These are phyloP conservation scores for Streptanthus diversifolius DNA, from an alignment of 345 rosid genomes.

Conservation along the genomic window DNA sequence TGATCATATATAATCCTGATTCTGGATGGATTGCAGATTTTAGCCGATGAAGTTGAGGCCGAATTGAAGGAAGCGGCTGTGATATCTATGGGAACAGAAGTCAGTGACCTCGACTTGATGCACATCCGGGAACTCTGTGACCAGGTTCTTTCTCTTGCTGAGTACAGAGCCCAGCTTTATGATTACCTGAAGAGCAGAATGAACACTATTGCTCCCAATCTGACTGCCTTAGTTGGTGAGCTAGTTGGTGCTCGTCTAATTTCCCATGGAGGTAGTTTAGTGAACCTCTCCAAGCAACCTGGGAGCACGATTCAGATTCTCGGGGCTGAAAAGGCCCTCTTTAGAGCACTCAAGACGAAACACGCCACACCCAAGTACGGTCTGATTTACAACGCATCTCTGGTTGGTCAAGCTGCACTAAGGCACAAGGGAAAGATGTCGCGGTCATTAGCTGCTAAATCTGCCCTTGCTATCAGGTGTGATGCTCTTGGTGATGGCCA, in stretches of 20 bases:
- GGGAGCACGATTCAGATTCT: constrained; percentile 79
- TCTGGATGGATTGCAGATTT: constrained; percentile 33
- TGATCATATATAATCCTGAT: not conserved
- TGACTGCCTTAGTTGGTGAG: constrained; percentile 80
- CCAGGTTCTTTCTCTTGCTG: constrained; percentile 65
- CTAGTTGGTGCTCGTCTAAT: constrained; percentile 81
- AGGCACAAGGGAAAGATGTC: constrained; percentile 79
- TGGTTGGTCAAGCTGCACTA: constrained; percentile 75
- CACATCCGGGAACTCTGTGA: constrained; percentile 69
- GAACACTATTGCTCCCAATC: constrained; percentile 73
- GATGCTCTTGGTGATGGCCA: constrained; percentile 79
- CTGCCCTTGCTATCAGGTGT: constrained; percentile 58
- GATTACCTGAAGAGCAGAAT: constrained; percentile 76
- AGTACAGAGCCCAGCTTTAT: constrained; percentile 75
- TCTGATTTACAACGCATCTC: constrained; percentile 73
- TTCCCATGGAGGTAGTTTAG: constrained; percentile 73
- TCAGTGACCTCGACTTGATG: constrained; percentile 67
- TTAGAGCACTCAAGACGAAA: constrained; percentile 80
- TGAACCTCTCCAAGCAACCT: constrained; percentile 80
- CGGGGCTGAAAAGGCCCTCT: constrained; percentile 79
- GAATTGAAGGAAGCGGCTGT: constrained; percentile 71
- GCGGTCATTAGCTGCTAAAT: constrained; percentile 70
- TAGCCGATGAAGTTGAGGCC: constrained; percentile 55
- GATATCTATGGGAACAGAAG: constrained; percentile 85
- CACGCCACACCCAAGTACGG: constrained; percentile 84